phyloP scores from a whole-genome alignment of 345 rosid genomes.

The Ricinus communis region DNA sequence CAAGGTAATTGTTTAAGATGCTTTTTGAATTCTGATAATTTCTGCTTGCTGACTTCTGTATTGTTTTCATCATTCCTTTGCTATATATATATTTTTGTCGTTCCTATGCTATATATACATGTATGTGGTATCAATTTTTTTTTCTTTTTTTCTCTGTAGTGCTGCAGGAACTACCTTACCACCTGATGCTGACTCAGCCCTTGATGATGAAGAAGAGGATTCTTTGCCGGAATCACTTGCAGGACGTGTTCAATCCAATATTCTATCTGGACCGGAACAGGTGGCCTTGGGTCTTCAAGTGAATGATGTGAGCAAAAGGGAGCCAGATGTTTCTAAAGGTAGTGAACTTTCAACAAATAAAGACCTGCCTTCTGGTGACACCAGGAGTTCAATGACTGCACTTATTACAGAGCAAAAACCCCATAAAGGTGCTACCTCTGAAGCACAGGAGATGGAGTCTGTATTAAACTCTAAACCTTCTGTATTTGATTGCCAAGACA shows the following conservation, averaged over 20 bases:
- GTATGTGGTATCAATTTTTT: slow-evolving; percentile 21
- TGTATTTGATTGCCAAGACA: slow-evolving; percentile 37
- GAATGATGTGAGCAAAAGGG: slow-evolving; percentile 26
- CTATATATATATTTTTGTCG: neutral
- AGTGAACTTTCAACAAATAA: slow-evolving; percentile 28
- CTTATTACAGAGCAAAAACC: slow-evolving; percentile 24
- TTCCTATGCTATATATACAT: slow-evolving; percentile 10
- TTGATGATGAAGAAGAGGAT: slow-evolving; percentile 60
- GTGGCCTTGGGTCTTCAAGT: slow-evolving; percentile 17
- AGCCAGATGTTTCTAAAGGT: slow-evolving; percentile 12
- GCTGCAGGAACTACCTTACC: slow-evolving; percentile 38
- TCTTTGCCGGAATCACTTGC: slow-evolving; percentile 26
- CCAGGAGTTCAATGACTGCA: slow-evolving; percentile 31
- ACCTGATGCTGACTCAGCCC: slow-evolving; percentile 33
- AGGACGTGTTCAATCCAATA: slow-evolving; percentile 30
- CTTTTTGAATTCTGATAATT: slow-evolving; percentile 2
- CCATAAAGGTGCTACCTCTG: slow-evolving; percentile 12
- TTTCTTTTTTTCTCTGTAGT: slow-evolving; percentile 47
- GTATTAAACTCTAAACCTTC: slow-evolving; percentile 17
- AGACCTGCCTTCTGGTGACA: slow-evolving; percentile 29
- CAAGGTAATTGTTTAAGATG: slow-evolving; percentile 52
- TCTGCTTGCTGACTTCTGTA: neutral
- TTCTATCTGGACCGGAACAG: slow-evolving; percentile 34
- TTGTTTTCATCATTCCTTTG: neutral
- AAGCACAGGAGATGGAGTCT: slow-evolving; percentile 26